These are phyloP conservation scores for Creolimax fragrantissima DNA, from an alignment of 78 protist species.

Conservation along the genomic window DNA sequence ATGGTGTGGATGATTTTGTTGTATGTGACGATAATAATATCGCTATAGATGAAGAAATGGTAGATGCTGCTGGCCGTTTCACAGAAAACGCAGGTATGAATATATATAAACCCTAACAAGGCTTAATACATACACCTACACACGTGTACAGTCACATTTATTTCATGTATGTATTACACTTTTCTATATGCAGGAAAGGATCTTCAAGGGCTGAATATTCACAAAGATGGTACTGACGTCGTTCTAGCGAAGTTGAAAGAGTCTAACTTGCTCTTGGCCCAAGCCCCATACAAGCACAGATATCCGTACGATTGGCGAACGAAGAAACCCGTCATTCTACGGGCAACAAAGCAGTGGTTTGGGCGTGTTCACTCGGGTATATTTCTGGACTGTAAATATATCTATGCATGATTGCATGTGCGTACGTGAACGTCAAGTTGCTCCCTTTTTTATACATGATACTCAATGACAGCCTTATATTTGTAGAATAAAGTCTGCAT, in stretches of 20 bases:
- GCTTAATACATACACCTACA: background rate
- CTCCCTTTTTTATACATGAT: no score
- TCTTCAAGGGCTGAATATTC: conserved; percentile 50
- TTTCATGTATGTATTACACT: background rate
- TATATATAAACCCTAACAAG: background rate
- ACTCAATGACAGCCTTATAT: no score
- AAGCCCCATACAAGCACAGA: conserved; percentile 62
- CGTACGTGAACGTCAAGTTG: no score
- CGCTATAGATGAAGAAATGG: background rate
- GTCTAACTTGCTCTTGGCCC: background rate
- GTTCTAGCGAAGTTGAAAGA: conserved; percentile 27
- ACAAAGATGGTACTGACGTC: conserved; percentile 46
- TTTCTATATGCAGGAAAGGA: background rate
- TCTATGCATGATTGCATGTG: no score
- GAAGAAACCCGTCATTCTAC: conserved; percentile 77
- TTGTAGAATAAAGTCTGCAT: no score
- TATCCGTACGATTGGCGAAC: conserved; percentile 93
- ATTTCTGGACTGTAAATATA: no score
- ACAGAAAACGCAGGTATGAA: conserved; percentile 22
- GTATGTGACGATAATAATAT: background rate
- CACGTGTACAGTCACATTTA: background rate
- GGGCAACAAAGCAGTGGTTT: conserved; percentile 74
- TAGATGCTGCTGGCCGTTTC: conserved; percentile 57
- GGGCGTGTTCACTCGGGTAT: conserved; percentile 18
- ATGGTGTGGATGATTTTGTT: conserved; percentile 77